These are phyloP conservation scores for Tolypocladium guangdongense DNA, from an alignment of 2,329 filamentous ascomycete genomes.

Conservation along the genomic window DNA sequence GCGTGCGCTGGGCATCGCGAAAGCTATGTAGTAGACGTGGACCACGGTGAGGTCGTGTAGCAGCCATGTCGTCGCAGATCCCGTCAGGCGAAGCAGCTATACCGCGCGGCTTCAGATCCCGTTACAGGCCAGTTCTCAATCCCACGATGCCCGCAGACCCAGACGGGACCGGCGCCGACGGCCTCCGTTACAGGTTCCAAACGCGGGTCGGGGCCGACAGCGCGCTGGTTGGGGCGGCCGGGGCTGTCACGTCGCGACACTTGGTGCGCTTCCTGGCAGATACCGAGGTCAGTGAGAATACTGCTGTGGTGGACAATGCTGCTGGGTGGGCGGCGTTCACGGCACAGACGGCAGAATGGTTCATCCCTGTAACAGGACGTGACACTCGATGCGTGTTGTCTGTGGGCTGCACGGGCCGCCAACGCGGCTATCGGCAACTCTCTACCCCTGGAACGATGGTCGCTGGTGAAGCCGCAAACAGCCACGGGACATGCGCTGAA, in stretches of 20 bases:
- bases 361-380: neutral
- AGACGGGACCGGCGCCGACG: too few species aligned
- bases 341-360: too few species aligned
- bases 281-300: too few species aligned
- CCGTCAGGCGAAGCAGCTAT: neutral
- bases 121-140: neutral
- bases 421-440: neutral
- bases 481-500: neutral
- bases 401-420: neutral
- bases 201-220: too few species aligned
- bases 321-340: too few species aligned
- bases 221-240: too few species aligned
- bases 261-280: too few species aligned
- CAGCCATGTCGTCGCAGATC: too few species aligned
- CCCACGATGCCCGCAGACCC: too few species aligned
- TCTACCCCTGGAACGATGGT: neutral
- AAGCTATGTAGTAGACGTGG: neutral
- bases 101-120: neutral
- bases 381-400: neutral
- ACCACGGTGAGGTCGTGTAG: neutral
- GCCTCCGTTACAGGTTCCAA: neutral
- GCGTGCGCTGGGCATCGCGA: too few species aligned
- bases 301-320: too few species aligned
- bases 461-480: neutral
- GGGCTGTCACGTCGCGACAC: too few species aligned